Conservation (phyloP, 352 stramenopile species). For the Phytopythium mirpurense region DNA sequence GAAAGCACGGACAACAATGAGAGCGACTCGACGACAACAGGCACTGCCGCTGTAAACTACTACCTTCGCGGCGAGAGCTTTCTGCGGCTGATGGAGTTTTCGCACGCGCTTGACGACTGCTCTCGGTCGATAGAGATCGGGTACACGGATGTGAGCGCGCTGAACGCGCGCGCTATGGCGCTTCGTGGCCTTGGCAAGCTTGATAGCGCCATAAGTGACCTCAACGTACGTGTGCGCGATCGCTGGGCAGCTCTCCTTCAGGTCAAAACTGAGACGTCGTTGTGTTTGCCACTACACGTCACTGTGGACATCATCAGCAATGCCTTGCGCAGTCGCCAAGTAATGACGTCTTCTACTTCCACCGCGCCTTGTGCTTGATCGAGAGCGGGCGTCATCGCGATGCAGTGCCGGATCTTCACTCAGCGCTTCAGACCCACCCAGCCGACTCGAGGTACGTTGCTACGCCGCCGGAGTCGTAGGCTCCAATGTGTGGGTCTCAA, state of each 20-base stretch:
- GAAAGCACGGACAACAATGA: background rate
- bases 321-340: slow-evolving; percentile 31
- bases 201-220: slow-evolving; percentile 42
- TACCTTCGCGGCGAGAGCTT: slow-evolving; percentile 48
- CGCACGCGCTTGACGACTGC: slow-evolving; percentile 39
- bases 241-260: too few species aligned
- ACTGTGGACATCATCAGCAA: slow-evolving; percentile 11
- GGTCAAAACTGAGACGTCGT: too few species aligned
- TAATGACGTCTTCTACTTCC: slow-evolving; percentile 65
- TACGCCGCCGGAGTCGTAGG: background rate
- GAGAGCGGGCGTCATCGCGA: slow-evolving; percentile 43
- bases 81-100: slow-evolving; percentile 37
- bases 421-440: slow-evolving; percentile 24
- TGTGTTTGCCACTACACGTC: background rate
- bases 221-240: slow-evolving; percentile 30
- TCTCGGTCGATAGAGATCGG: slow-evolving; percentile 25
- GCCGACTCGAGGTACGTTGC: slow-evolving; percentile 27
- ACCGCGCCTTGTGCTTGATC: slow-evolving; percentile 57
- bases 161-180: slow-evolving; percentile 56
- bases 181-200: slow-evolving; percentile 51
- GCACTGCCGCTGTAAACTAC: background rate
- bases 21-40: slow-evolving; percentile 6
- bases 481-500: too few species aligned
- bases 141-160: slow-evolving; percentile 33
- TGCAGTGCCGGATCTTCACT: slow-evolving; percentile 46